Evolutionary conservation across 768 basidiomycete genomes (phyloP), one percentile per base, ranked within the genome.

Genomic region (Trametes sanguinea): DNA sequence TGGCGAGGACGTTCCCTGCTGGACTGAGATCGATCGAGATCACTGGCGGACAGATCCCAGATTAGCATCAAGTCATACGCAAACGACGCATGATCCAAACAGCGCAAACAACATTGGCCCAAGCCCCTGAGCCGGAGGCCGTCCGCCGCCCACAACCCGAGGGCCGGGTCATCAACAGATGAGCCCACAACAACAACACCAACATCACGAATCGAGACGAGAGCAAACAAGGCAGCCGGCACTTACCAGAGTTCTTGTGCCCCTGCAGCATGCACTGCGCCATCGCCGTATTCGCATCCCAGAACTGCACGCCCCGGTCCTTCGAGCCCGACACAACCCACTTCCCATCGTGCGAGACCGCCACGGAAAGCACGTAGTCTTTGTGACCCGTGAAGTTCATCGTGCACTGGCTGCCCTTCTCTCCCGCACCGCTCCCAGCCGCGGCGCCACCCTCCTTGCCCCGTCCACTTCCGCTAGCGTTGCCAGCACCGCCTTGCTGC

Each of bases 241-340:
- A 74, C 83, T 37, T 65, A 85, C 85, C 85, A 48, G 85, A 85
- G 70, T 89, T 89, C 76, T 88, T 83, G 69, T 80, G 81, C 11
- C 90, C 87, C 73, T 98, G 95, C 35, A 99, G 80, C 90, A 96
- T 94, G 69, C 92, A 89, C 74, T 98, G 95, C 69, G 94, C 89
- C 44, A 86, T 83, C 43, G 85, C 88, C 11, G 82, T 82, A 65
- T 84, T 81, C 54, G 92, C 85, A 71, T 95, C 92, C 88, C 92
- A 94, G 72, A 96, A 94, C 73, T 95, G 93, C 57, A 99, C 95
- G 0, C 94, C 90, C 11, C 97, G 90, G 73, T 99, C 97, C 77
- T 98, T 98, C 39, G 87, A 89, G 54, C 97, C 96, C 10, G 93
- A 95, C 10, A 97, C 95, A 67, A 98, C 89, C 92, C 94, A 90